Percentiles rank a stretch among this genome's conserved stretches.
Evolutionary conservation across 179 eudicot genomes (phyloP).

Genomic region (Pouteria campechiana): DNA sequence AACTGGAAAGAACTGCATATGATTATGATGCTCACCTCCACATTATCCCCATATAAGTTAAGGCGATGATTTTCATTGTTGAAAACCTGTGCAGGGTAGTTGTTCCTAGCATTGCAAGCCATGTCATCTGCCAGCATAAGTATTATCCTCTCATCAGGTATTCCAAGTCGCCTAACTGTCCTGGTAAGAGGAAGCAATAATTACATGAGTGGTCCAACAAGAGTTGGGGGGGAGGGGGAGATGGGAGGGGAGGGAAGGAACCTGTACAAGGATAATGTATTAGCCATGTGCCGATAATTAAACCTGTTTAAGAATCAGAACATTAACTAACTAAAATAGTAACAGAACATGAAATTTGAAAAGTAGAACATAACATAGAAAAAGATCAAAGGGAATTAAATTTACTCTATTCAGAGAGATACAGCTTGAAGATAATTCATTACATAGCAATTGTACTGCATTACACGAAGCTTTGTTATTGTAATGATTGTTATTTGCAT

Average conservation of each 20-base stretch:
- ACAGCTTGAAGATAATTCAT: no score
- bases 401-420: no score
- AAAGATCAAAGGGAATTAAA: no score
- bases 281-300: constrained; percentile 98
- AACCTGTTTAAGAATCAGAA: constrained; percentile 40
- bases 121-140: constrained; percentile 99
- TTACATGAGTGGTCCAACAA: not conserved
- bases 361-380: no score
- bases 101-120: constrained; percentile 97
- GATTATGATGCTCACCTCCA: constrained; percentile 76
- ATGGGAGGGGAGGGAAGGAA: constrained; percentile 5
- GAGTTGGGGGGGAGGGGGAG: not conserved
- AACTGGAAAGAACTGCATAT: no score
- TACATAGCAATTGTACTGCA: no score
- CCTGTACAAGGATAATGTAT: constrained; percentile 90
- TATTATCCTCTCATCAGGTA: constrained; percentile 96
- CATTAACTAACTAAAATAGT: not conserved
- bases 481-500: no score
- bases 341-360: not conserved
- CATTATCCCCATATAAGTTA: constrained; percentile 94
- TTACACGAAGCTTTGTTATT: no score
- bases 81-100: constrained; percentile 95
- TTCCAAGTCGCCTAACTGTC: constrained; percentile 91
- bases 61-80: constrained; percentile 94
- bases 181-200: constrained; percentile 15